These are phyloP conservation scores for Sphagnum contortum DNA, from an alignment of 225 moss, liverwort and hornwort genomes.

Conservation along the genomic window DNA sequence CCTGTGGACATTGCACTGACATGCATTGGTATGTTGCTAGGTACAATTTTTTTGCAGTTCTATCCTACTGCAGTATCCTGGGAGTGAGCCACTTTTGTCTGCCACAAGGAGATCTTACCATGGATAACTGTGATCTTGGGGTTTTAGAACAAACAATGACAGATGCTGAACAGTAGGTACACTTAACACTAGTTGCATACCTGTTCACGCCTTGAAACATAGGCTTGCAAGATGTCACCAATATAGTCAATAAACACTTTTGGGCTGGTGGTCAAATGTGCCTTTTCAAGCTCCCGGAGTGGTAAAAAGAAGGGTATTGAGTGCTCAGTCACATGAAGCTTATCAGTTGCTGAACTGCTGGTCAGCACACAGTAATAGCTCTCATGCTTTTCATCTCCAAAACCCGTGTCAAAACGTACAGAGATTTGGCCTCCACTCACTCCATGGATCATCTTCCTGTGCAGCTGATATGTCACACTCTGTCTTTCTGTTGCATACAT, in stretches of 20 bases:
- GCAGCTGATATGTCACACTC: conserved; percentile 30
- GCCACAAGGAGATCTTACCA: too few species aligned
- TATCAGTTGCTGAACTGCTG: conserved; percentile 43
- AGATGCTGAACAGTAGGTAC: too few species aligned
- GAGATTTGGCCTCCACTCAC: conserved; percentile 52
- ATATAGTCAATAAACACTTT: conserved; percentile 64
- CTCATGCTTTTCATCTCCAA: conserved; percentile 46
- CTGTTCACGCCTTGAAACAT: conserved; percentile 77
- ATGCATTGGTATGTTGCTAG: too few species aligned
- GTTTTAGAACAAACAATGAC: too few species aligned
- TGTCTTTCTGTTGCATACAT: conserved; percentile 26
- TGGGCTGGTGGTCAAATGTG: conserved; percentile 52
- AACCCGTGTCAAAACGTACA: conserved; percentile 62
- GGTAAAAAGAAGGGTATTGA: conserved; percentile 77
- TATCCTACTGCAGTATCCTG: too few species aligned
- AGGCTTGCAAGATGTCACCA: conserved; percentile 69
- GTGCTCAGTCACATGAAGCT: conserved; percentile 52
- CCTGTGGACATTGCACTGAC: conserved; percentile 15
- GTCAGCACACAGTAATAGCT: conserved; percentile 73
- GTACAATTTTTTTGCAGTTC: too few species aligned
- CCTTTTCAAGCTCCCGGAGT: conserved; percentile 71
- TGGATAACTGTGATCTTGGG: too few species aligned
- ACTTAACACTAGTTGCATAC: conserved; percentile 3
- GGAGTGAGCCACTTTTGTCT: too few species aligned
- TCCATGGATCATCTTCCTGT: conserved; percentile 57